Evolutionary conservation across 305 asterid genomes (phyloP).

Genomic region (Fraxinus ornus): DNA sequence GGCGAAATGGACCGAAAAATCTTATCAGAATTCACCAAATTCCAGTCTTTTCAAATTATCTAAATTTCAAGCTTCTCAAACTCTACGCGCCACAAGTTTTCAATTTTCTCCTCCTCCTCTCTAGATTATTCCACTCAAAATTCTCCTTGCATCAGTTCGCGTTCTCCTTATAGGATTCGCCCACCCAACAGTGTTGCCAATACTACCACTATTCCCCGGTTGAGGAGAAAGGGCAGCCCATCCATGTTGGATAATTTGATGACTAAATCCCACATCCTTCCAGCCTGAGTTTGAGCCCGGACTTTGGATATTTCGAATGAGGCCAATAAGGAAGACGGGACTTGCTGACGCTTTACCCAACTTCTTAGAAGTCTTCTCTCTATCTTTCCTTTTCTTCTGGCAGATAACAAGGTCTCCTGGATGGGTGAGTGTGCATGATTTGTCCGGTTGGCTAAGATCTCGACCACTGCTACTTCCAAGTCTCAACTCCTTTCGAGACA

Average conservation of each 20-base stretch:
- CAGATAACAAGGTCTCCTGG: slow-evolving; percentile 91
- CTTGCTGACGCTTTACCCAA: slow-evolving; percentile 55
- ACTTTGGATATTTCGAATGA: slow-evolving; percentile 53
- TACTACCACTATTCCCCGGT: slow-evolving; percentile 51
- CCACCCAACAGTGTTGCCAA: slow-evolving; percentile 66
- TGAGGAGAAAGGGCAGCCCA: slow-evolving; percentile 62
- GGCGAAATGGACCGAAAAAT: too few species aligned
- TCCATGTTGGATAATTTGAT: slow-evolving; percentile 50
- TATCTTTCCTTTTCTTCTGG: slow-evolving; percentile 92
- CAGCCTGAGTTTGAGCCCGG: slow-evolving; percentile 42
- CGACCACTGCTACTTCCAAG: slow-evolving; percentile 49
- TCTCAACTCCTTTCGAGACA: slow-evolving; percentile 52
- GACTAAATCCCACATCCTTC: slow-evolving; percentile 48
- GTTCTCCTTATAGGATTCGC: slow-evolving; percentile 90
- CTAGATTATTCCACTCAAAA: too few species aligned
- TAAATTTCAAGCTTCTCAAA: too few species aligned
- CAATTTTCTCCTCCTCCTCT: too few species aligned
- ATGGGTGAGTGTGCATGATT: slow-evolving; percentile 60
- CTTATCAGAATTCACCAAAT: too few species aligned
- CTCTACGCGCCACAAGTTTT: too few species aligned
- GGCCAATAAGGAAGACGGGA: slow-evolving; percentile 71
- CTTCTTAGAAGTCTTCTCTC: slow-evolving; percentile 63
- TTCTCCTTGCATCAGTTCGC: slow-evolving; percentile 79
- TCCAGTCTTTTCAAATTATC: too few species aligned
- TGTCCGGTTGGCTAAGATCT: slow-evolving; percentile 52